A percentile compares a stretch with the other conserved stretches of the same genome.
phyloP scores from a whole-genome alignment of 1,284 basidiomycete species.

The Cryptococcus sp. region DNA sequence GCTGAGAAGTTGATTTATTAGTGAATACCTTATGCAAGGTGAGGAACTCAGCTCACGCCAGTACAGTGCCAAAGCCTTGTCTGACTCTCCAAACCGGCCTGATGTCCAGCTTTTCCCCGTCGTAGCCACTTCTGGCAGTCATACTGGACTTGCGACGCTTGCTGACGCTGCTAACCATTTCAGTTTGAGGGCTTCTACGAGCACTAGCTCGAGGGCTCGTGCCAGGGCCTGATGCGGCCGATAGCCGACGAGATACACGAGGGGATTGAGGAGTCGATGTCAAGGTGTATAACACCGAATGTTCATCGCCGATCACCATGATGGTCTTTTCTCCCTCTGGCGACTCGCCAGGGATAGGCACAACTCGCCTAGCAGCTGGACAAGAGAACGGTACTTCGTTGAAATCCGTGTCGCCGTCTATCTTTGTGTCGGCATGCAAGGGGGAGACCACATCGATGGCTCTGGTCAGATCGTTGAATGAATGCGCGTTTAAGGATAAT shows the following conservation, averaged over 20 bases:
- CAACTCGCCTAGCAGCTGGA: constrained; percentile 41
- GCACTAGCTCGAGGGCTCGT: constrained; percentile 36
- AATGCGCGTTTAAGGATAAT: constrained; percentile 63
- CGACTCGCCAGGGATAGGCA: constrained; percentile 26
- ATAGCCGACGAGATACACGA: constrained; percentile 14
- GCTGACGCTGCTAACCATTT: constrained; percentile 33
- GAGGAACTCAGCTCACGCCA: constrained; percentile 44
- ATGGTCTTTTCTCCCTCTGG: constrained; percentile 15
- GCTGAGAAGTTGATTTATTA: constrained; percentile 57
- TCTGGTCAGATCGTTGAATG: constrained; percentile 35
- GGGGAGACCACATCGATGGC: constrained; percentile 60
- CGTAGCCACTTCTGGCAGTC: constrained; percentile 17
- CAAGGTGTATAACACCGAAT: constrained; percentile 39
- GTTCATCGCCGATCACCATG: constrained; percentile 51
- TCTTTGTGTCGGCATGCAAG: constrained; percentile 46
- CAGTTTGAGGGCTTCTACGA: constrained; percentile 37
- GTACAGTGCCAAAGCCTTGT: constrained; percentile 50
- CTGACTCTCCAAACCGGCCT: constrained; percentile 45
- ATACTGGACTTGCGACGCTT: constrained; percentile 46
- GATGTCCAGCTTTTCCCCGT: constrained; percentile 26
- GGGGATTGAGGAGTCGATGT: constrained; percentile 16
- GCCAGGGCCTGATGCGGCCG: constrained; percentile 17
- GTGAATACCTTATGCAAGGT: neutral
- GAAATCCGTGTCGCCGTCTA: constrained; percentile 35
- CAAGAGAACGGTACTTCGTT: constrained; percentile 49